Base-by-base conservation (phyloP, 768 basidiomycete species). In the Trametes villosa region DNA sequence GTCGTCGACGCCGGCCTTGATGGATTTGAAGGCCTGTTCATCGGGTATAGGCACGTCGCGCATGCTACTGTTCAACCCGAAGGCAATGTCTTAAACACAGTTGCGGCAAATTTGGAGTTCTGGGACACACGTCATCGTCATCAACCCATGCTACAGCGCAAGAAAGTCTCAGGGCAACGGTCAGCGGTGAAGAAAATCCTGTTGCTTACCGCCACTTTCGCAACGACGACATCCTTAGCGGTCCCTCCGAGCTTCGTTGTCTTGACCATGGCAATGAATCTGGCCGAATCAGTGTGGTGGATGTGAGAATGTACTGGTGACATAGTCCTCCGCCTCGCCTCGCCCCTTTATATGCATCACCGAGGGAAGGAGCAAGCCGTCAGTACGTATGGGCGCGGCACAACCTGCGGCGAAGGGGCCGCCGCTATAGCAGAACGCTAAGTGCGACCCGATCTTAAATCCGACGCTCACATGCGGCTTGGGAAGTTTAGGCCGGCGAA, bases 1-100 rank as follows among this genome's bases (percentile, higher is more conserved):
- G 0, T 73, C 70, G 34, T 79, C 74, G 59, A 83, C 64, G 4
- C 78, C 79, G n/a, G 77, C 77, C 68, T 83, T 85, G 74, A 89
- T 86, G 1, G 84, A 76, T 13, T 79, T 82, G 61, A 90, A 87
- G 11, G 81, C 81, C 34, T 83, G 77, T 52, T 85, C 85, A 55
- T 89, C 86, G 1, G 83, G 71, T 31, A 79, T 70, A 7, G 76
- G 77, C 8, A 66, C 69, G 17, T 26, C 26, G 22, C 20, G 3
- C 3, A 7, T 5, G 22, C 22, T 26, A 17, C 66, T 83, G 79
- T 82, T 9, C 55, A 46, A 18, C 34, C 20, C 4, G 33, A 47
- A 15, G 34, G 17, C 47, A 9, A 22, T 40, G 22, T 29, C 18
- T 42, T n/a, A 1, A 45, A 17, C 17, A 50, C 31, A 41, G 17